Evolutionary conservation across 2,329 filamentous ascomycete genomes (phyloP).

Genomic region (Phialophora verrucosa): DNA sequence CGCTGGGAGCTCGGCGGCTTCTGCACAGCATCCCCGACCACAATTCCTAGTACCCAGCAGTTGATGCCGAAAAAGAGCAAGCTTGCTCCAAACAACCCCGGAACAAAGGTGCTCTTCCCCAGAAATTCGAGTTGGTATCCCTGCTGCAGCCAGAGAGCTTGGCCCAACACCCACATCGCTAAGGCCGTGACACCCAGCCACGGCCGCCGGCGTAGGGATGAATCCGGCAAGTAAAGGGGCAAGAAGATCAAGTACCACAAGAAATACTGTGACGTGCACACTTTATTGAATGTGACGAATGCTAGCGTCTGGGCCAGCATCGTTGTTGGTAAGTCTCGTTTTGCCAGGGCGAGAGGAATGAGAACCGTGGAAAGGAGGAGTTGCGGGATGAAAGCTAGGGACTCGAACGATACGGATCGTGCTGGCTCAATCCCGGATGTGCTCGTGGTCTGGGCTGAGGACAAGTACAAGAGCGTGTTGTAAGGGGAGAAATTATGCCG

Average conservation of each 20-base stretch:
- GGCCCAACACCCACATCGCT: constrained; percentile 70
- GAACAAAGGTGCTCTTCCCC: constrained; percentile 80
- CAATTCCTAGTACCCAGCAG: constrained; percentile 81
- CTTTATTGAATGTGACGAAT: constrained; percentile 98
- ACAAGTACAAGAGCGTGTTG: constrained; percentile 87
- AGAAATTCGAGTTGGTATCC: constrained; percentile 79
- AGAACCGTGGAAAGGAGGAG: constrained; percentile 77
- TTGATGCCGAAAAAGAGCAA: constrained; percentile 84
- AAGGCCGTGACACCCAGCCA: constrained; percentile 69
- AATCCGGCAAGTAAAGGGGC: constrained; percentile 84
- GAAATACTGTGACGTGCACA: constrained; percentile 99
- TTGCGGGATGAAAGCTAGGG: constrained; percentile 87
- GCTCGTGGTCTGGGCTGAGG: constrained; percentile 65
- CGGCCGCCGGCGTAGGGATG: constrained; percentile 65
- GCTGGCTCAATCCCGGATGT: constrained; percentile 36
- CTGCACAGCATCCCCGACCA: constrained; percentile 66
- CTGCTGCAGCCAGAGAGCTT: constrained; percentile 74
- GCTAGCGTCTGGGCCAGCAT: constrained; percentile 92
- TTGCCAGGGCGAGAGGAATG: constrained; percentile 64
- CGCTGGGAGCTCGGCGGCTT: not conserved
- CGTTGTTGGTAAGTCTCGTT: constrained; percentile 69
- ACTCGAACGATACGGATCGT: constrained; percentile 65
- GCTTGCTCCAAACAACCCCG: constrained; percentile 78
- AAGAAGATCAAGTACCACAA: constrained; percentile 96
- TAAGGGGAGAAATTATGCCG: constrained; percentile 98